Base-by-base conservation (phyloP, 2,329 filamentous ascomycete species). In the Fusarium haematococcum region DNA sequence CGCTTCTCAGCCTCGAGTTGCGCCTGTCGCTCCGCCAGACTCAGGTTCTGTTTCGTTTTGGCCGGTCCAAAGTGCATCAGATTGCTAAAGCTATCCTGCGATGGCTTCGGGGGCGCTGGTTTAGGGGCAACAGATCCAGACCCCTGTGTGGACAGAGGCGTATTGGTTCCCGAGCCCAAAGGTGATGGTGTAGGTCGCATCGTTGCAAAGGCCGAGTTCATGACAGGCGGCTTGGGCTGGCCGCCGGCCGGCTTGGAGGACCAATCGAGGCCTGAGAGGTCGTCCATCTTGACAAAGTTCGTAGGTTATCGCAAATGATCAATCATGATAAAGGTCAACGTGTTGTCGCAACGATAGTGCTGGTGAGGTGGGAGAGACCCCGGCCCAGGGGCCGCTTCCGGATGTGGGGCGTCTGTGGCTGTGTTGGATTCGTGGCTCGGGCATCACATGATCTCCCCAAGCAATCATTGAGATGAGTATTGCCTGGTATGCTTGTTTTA, bases 61-160 rank as follows among this genome's bases (percentile, higher is more conserved):
- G 88, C 84, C 7, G 81, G 76, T 18, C 81, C 82, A 78, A 93
- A 91, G 75, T 88, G 91, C 70, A 95, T 87, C 61, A 97, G 86
- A 78, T 91, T 93, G 79, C 94, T 93, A 84, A 97, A 97, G 85
- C 92, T 95, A 80, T 97, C 94, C 56, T 88, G 84, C 7, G 89
- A 83, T 39, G 91, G 79, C 75, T 89, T 93, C 5, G 83, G 68
- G 3, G 85, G 75, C 14, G 86, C 83, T 5, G 79, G 82, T 73
- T 85, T 91, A 81, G 81, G 82, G 68, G 74, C 83, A 62, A 83
- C 80, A 39, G 69, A 74, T 6, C 86, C 86, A 18, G 87, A 87
- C 7, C 79, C 84, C 62, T 89, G 87, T 10, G 84, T 76, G 6
- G 89, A 88, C 45, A 91, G 78, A 20, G 90, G 90, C 16, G 88